Base-by-base conservation (phyloP, 345 rosid genomes). In the Bruguiera parviflora region DNA sequence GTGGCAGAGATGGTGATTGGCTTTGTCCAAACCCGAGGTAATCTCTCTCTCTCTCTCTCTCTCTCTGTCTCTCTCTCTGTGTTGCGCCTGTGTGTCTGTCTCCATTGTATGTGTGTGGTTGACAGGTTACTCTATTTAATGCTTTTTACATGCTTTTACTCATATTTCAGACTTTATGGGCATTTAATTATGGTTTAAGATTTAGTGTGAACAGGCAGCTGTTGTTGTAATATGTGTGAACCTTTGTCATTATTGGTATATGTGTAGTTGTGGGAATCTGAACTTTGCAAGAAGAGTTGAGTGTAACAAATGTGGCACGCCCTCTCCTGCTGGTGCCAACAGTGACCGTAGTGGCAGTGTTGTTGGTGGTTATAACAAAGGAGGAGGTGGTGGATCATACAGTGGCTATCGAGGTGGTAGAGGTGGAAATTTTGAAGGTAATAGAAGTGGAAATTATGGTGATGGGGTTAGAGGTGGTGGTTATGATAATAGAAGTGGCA, bases 261-360 rank as follows among this genome's bases (percentile, higher is more conserved):
- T 85, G 72, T 82, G 79, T 84, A 96, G 99, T 73, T 92, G 98
- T 83, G 99, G 95, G 77, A 96, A 96, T 84, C 80, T 84, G 85
- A 95, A 95, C 81, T 95, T 96, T 77, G 96, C 97, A 25, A 90
- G 97, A 79, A 86, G 97, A 79, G 78, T 79, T 65, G 99, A 92
- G 71, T 95, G 99, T 85, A 95, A 95, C 88, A 95, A 90, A 82
- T 95, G 98, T 53, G 97, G 96, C 20, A 59, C 97, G 66, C 89
- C 97, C 28, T 78, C 86, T 58, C 92, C 98, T 57, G 83, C 85
- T 78, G 96, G 89, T 29, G 76, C 37, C 39, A 72, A 63, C 55
- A 72, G 24, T 32, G 76, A 77, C 53, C 73, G 80, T 24, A 43
- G 82, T 65, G 69, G 75, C 16, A 73, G 86, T 43, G 73, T 83